phyloP scores from a whole-genome alignment of 2,329 filamentous ascomycete species.

The Escovopsis sp. region DNA sequence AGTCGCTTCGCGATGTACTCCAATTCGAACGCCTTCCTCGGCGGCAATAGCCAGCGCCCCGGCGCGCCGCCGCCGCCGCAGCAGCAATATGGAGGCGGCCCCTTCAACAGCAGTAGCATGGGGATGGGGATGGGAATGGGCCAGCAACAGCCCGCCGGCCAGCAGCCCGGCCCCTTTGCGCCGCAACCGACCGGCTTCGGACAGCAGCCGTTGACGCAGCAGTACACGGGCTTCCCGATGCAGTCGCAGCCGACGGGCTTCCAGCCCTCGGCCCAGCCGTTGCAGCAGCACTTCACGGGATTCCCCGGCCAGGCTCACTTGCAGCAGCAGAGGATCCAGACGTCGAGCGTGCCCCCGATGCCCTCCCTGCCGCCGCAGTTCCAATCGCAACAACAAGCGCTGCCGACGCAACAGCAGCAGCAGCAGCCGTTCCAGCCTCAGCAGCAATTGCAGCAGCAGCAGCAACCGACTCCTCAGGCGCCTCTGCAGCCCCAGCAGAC shows the following conservation, averaged over 20 bases:
- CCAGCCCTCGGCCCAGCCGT: conserved; percentile 41
- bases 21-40: conserved; percentile 73
- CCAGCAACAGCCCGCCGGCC: conserved; percentile 25
- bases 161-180: conserved; percentile 38
- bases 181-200: conserved; percentile 47
- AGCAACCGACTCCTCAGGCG: conserved; percentile 13
- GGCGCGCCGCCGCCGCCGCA: conserved; percentile 25
- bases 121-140: conserved; percentile 26
- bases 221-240: conserved; percentile 46
- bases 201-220: conserved; percentile 34
- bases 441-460: conserved; percentile 34
- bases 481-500: conserved; percentile 28
- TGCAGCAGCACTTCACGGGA: conserved; percentile 56
- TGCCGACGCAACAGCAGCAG: conserved; percentile 24
- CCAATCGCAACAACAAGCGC: conserved; percentile 34
- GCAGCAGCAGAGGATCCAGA: conserved; percentile 48
- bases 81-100: conserved; percentile 33
- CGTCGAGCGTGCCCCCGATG: conserved; percentile 40
- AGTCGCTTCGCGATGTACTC: conserved; percentile 57
- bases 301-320: conserved; percentile 36
- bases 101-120: conserved; percentile 24
- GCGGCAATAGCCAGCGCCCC: conserved; percentile 60
- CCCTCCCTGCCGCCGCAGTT: conserved; percentile 45
- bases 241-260: conserved; percentile 32
- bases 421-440: conserved; percentile 18